A percentile compares a stretch with the other conserved stretches of the same genome.
Conservation (phyloP, 208 protist genomes). For the Trichomonas vaginalis region DNA sequence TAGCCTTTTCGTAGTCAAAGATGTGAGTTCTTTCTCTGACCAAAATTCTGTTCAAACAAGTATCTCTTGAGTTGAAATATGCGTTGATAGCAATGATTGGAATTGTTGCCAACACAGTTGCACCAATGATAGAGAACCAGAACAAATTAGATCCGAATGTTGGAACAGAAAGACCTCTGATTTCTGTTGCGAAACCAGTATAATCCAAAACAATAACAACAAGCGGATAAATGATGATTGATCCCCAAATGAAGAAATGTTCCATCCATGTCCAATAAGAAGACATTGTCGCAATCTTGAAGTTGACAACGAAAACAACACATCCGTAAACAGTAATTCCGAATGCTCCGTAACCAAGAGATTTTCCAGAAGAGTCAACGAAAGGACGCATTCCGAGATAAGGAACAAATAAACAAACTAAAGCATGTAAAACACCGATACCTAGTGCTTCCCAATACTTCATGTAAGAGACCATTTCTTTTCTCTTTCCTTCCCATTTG, state of each 20-base stretch:
- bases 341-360: background rate
- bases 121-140: background rate
- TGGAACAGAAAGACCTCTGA: background rate
- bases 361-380: background rate
- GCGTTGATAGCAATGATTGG: background rate
- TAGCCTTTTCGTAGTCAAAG: background rate
- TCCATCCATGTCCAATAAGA: background rate
- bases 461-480: background rate
- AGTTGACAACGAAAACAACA: background rate
- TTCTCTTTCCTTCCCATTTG: background rate
- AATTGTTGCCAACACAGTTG: background rate
- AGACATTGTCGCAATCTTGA: background rate
- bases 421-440: background rate
- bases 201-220: background rate
- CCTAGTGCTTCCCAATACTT: background rate
- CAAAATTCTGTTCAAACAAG: background rate
- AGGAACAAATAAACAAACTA: background rate
- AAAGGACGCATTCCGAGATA: background rate
- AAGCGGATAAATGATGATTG: background rate
- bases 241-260: slow-evolving; percentile 2
- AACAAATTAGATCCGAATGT: background rate
- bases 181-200: background rate
- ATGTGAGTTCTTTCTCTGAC: background rate
- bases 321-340: slow-evolving; percentile 7
- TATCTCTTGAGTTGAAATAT: background rate